These are phyloP conservation scores for Calocybe indica DNA, from an alignment of 768 basidiomycete genomes.

Conservation along the genomic window DNA sequence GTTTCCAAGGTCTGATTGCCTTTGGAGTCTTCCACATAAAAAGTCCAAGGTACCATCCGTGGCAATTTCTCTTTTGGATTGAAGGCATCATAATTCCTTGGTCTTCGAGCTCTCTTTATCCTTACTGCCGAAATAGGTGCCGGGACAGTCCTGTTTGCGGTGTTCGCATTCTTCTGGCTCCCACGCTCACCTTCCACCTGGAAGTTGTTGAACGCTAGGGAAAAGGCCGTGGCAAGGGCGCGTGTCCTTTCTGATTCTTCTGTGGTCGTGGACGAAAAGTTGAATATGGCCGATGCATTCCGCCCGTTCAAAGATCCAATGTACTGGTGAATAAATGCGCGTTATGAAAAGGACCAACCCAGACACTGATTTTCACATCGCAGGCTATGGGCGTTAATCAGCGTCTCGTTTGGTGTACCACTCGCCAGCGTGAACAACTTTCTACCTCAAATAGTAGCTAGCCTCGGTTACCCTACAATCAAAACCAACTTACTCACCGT, in stretches of 20 bases:
- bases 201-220: slow-evolving; percentile 27
- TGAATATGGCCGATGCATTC: slow-evolving; percentile 38
- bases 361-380: neutral
- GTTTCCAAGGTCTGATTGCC: slow-evolving; percentile 33
- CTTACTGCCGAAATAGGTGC: slow-evolving; percentile 22
- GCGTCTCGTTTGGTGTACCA: slow-evolving; percentile 40
- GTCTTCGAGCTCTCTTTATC: neutral
- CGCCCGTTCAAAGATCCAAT: slow-evolving; percentile 35
- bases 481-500: slow-evolving; percentile 50
- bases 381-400: slow-evolving; percentile 41
- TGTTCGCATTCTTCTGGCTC: slow-evolving; percentile 42
- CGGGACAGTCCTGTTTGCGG: slow-evolving; percentile 34
- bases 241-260: slow-evolving; percentile 44
- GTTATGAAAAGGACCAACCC: neutral
- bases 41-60: slow-evolving; percentile 33
- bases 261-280: slow-evolving; percentile 31
- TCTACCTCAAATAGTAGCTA: slow-evolving; percentile 41
- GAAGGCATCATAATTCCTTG: slow-evolving; percentile 27
- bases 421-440: slow-evolving; percentile 49
- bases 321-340: slow-evolving; percentile 27
- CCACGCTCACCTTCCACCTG: slow-evolving; percentile 37
- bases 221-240: slow-evolving; percentile 34
- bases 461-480: slow-evolving; percentile 39
- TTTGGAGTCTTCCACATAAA: slow-evolving; percentile 48
- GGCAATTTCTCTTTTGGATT: slow-evolving; percentile 51